phyloP scores from a whole-genome alignment of 176 grass and related monocot species.

The Carex scoparia region DNA sequence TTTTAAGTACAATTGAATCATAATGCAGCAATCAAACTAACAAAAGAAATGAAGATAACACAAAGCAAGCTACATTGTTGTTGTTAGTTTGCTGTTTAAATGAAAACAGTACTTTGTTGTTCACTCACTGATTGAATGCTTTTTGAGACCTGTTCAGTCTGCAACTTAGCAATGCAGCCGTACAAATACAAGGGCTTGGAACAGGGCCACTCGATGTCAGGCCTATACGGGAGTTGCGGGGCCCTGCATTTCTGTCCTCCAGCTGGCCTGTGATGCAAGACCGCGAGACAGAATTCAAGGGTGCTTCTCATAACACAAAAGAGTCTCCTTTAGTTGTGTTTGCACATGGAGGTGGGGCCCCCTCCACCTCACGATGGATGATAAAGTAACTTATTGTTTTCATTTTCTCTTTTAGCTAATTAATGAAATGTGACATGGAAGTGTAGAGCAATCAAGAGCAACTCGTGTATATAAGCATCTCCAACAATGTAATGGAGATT shows the following conservation, averaged over 20 bases:
- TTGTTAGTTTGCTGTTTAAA: neutral
- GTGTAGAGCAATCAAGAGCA: neutral
- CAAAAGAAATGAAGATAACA: neutral
- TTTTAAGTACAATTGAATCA: neutral
- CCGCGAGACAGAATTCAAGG: neutral
- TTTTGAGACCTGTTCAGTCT: neutral
- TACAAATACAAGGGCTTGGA: conserved; percentile 6
- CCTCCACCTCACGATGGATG: conserved; percentile 75
- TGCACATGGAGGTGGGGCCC: conserved; percentile 62
- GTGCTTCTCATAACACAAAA: conserved; percentile 7
- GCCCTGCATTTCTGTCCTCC: neutral
- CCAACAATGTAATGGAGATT: neutral
- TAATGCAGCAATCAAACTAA: neutral
- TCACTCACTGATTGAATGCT: neutral
- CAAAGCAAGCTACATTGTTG: neutral
- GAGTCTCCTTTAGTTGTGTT: conserved; percentile 22
- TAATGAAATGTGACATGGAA: neutral
- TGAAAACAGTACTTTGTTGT: neutral
- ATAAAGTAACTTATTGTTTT: conserved; percentile 34
- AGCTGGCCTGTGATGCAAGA: neutral
- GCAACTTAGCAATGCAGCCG: neutral
- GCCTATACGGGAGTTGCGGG: conserved; percentile 16
- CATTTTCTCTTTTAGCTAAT: neutral
- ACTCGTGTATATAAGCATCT: neutral
- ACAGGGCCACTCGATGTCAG: conserved; percentile 14